phyloP scores from a whole-genome alignment of 169 alveolate species.

The Plasmodium vinckei region DNA sequence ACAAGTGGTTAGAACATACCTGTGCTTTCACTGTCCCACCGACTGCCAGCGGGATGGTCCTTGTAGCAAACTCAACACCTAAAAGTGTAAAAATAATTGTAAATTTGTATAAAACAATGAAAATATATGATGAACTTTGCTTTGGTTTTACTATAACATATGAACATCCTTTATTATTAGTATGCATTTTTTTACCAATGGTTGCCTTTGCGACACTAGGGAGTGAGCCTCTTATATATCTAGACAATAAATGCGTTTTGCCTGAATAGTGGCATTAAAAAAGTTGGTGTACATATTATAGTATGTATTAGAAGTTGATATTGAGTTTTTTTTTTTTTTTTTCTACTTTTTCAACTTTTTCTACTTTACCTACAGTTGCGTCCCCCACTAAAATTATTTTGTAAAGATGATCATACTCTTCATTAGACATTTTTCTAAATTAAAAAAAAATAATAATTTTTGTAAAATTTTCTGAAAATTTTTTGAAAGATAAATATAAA shows the following conservation, averaged over 20 bases:
- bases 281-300: neutral
- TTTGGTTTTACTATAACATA: neutral
- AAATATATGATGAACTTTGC: neutral
- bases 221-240: constrained; percentile 95
- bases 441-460: constrained; percentile 20
- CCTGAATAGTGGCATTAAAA: constrained; percentile 60
- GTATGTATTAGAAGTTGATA: neutral
- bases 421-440: constrained; percentile 83
- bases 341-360: neutral
- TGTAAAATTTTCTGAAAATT: neutral
- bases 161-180: neutral
- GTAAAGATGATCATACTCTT: constrained; percentile 90
- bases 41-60: constrained; percentile 95
- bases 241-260: constrained; percentile 94
- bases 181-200: constrained; percentile 83
- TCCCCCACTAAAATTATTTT: constrained; percentile 96
- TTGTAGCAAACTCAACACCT: constrained; percentile 98
- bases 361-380: constrained; percentile 94
- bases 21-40: constrained; percentile 97
- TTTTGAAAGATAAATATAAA: too few relatives aligned
- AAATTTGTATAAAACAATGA: neutral
- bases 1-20: constrained; percentile 77
- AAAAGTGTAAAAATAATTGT: neutral
- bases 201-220: constrained; percentile 97
- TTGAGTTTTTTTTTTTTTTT: neutral